These are phyloP conservation scores for Globisporangium cederbergense DNA, from an alignment of 352 stramenopile genomes.

Conservation along the genomic window DNA sequence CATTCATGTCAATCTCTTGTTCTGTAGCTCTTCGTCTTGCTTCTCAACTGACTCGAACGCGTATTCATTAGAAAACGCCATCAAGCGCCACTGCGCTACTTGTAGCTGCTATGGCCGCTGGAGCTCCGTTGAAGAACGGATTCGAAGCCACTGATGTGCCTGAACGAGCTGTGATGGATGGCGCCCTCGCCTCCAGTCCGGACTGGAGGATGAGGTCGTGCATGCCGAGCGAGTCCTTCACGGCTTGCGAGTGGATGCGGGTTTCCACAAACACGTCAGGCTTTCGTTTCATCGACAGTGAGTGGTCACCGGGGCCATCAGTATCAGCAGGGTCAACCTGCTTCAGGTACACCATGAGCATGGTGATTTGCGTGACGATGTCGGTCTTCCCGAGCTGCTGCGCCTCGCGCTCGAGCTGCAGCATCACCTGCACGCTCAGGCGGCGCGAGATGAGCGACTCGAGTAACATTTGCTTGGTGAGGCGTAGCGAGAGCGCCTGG, in stretches of 20 bases:
- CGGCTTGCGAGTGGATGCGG: conserved; percentile 26
- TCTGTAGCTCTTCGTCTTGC: neutral
- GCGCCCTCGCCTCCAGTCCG: conserved; percentile 15
- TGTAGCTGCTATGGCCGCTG: neutral
- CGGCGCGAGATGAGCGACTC: conserved; percentile 43
- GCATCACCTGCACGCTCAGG: conserved; percentile 36
- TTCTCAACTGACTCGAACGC: neutral
- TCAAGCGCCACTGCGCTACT: conserved; percentile 3
- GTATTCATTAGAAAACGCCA: conserved; percentile 11
- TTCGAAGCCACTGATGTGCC: neutral
- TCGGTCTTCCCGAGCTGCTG: conserved; percentile 18
- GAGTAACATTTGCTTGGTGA: conserved; percentile 59
- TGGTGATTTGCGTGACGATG: conserved; percentile 34
- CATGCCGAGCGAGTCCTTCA: conserved; percentile 35
- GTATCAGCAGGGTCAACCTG: neutral
- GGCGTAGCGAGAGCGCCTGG: conserved; percentile 33
- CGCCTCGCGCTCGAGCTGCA: conserved; percentile 34
- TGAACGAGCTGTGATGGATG: neutral
- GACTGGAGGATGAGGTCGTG: conserved; percentile 27
- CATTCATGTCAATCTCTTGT: neutral
- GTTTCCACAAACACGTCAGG: conserved; percentile 23
- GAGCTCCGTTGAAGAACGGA: conserved; percentile 5
- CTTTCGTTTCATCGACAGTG: neutral
- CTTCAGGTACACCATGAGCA: conserved; percentile 36
- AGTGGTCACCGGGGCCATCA: neutral